Base-by-base conservation (phyloP, 1,139 yeast species). In the Hyphopichia fennica region DNA sequence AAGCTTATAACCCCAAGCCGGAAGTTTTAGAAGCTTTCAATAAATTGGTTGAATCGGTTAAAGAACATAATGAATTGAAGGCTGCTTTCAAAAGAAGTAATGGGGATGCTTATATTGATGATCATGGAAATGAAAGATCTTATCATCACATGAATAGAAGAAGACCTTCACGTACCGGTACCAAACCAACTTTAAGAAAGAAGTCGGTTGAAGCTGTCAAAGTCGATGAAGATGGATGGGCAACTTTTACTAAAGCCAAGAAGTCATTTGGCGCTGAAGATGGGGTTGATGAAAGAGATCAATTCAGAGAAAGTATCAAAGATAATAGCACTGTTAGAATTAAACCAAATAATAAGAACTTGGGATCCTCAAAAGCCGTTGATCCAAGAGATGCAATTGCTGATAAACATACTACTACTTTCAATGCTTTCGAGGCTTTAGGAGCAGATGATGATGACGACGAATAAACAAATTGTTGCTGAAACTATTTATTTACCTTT, bases 151-250 rank as follows among this genome's bases (percentile, higher is more conserved):
- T 75, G 67, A 72, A 72, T 63, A 75, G 85, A 62, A 75, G 85
- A 69, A 78, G 87, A 68, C 74, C 79, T 40, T 79, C 85, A 9
- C 78, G 79, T 51, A 72, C 78, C 35, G 72, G 67, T 33, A 69
- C 67, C 47, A 69, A 77, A 69, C 83, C 83, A 41, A 69, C 72
- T 55, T 73, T 81, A 56, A 75, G 81, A 57, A 82, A 79, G 61
- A 79, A 79, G 69, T 74, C 76, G 54, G 80, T 76, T 43, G 83
- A 78, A 50, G 75, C 75, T 49, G 67, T 72, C 37, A 67, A 71
- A 41, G 76, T 76, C 20, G 95, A 85, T 58, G 86, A 83, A 45
- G 91, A 86, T 48, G 95, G 95, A 34, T 86, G 93, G 93, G 86
- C 86, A 43, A 83, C 91, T 23, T 70, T 81, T 48, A 77, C 78